Percentiles rank a stretch among this genome's conserved stretches.
These are phyloP conservation scores for Apophysomyces ossiformis DNA, from an alignment of 371 early-diverging fungal species.

Conservation along the genomic window DNA sequence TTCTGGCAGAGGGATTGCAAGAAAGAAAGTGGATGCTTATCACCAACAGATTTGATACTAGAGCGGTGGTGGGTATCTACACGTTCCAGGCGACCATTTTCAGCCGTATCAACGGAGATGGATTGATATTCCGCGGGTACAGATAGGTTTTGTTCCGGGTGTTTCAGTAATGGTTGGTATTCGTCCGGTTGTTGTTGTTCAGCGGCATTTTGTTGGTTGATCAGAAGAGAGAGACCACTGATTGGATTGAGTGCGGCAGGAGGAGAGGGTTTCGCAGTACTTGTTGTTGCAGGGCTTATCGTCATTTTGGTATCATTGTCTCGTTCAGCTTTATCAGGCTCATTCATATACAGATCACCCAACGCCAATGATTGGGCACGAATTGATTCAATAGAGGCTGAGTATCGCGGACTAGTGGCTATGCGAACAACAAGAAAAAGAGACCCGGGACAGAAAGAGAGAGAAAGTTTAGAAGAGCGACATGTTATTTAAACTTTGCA, in stretches of 20 bases:
- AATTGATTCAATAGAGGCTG: constrained; percentile 55
- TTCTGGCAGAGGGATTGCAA: background rate
- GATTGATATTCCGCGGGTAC: constrained; percentile 12
- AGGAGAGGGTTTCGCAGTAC: background rate
- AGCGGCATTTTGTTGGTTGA: background rate
- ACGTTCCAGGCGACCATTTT: constrained; percentile 9
- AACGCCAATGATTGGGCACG: constrained; percentile 64
- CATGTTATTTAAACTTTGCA: constrained; percentile 6
- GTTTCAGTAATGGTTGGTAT: constrained; percentile 3
- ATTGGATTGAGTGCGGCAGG: background rate
- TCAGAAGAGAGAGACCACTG: background rate
- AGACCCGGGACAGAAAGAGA: constrained; percentile 6
- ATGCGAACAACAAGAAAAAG: background rate
- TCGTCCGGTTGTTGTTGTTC: constrained; percentile 5
- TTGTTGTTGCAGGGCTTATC: background rate
- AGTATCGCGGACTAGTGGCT: constrained; percentile 37
- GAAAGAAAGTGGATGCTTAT: background rate
- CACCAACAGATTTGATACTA: background rate
- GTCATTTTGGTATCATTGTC: constrained; percentile 10
- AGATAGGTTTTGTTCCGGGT: constrained; percentile 8
- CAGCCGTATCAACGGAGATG: constrained; percentile 6
- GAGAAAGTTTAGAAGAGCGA: constrained; percentile 39
- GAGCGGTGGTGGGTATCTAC: background rate
- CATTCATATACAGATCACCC: constrained; percentile 39
- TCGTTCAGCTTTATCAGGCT: constrained; percentile 4